Percentiles rank a stretch among this genome's conserved stretches.
Conservation (phyloP, 176 grass and related monocot genomes). For the Aegilops speltoides region DNA sequence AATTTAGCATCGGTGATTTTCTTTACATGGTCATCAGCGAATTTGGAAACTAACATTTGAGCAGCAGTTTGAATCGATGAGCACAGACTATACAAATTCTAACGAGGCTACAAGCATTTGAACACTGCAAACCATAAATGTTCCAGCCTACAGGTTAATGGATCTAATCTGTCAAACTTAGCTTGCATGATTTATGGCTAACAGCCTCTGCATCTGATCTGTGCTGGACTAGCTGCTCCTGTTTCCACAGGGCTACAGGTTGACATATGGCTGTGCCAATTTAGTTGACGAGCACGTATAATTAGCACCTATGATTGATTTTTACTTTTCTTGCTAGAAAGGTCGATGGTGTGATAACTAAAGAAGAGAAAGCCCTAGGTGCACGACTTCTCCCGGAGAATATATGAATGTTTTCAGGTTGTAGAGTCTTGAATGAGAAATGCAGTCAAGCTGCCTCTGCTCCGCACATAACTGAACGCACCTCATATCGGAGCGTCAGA, state of each 20-base stretch:
- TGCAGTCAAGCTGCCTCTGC: neutral
- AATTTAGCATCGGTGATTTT: too few species aligned
- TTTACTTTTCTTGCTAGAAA: neutral
- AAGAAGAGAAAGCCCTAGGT: neutral
- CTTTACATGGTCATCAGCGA: too few species aligned
- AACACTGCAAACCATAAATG: too few species aligned
- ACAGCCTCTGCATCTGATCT: neutral
- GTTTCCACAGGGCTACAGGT: neutral
- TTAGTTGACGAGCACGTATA: neutral
- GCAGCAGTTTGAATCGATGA: too few species aligned
- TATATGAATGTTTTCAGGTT: neutral
- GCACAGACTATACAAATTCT: too few species aligned
- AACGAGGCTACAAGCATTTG: too few species aligned
- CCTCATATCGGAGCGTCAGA: neutral
- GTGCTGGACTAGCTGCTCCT: neutral
- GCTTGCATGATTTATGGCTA: neutral
- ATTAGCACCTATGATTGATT: neutral
- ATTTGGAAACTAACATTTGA: too few species aligned
- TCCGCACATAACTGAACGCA: neutral
- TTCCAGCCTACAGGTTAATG: too few species aligned
- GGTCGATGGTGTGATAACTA: neutral
- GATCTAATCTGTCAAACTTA: constrained; percentile 24
- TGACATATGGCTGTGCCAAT: neutral
- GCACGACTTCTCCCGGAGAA: neutral
- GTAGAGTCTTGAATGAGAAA: constrained; percentile 7